A percentile compares a stretch with the other conserved stretches of the same genome.
Conservation (phyloP, 495 filamentous ascomycete species). For the Astrothelium subdiscretum region DNA sequence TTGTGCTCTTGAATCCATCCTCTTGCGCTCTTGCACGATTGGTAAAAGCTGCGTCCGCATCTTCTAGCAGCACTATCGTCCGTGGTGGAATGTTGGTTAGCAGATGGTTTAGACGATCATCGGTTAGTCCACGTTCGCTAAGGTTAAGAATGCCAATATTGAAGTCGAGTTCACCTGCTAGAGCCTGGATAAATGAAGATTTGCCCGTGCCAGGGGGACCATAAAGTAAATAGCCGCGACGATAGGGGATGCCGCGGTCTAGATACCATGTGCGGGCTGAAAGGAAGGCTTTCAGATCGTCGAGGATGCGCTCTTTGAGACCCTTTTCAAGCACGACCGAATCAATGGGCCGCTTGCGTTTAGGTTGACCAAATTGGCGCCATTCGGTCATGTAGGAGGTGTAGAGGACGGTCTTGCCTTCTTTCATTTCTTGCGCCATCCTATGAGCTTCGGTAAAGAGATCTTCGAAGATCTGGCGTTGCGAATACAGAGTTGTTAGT, state of each 20-base stretch:
- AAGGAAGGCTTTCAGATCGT: conserved; percentile 77
- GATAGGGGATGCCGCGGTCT: conserved; percentile 89
- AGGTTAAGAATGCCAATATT: conserved; percentile 90
- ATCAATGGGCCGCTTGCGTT: conserved; percentile 73
- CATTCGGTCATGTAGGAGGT: conserved; percentile 70
- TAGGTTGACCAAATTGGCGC: conserved; percentile 75
- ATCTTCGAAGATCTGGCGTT: conserved; percentile 74
- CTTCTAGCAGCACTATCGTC: conserved; percentile 80
- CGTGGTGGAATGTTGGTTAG: conserved; percentile 77
- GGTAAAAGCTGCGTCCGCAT: conserved; percentile 86
- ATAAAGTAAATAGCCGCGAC: conserved; percentile 85
- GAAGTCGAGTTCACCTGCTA: conserved; percentile 86
- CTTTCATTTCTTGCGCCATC: conserved; percentile 59
- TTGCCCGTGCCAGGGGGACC: conserved; percentile 93
- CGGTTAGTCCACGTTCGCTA: conserved; percentile 83
- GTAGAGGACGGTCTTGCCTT: conserved; percentile 93
- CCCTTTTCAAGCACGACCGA: conserved; percentile 83
- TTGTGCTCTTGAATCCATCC: conserved; percentile 80
- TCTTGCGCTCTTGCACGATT: conserved; percentile 61
- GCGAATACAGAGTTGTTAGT: conserved; percentile 78
- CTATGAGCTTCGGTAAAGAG: conserved; percentile 77
- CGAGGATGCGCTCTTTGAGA: conserved; percentile 73
- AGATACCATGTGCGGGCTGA: conserved; percentile 75
- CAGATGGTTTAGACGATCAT: conserved; percentile 81
- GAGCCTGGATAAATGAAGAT: conserved; percentile 89